Base-by-base conservation (phyloP, 2,329 filamentous ascomycete genomes). In the Exophiala aquamarina region DNA sequence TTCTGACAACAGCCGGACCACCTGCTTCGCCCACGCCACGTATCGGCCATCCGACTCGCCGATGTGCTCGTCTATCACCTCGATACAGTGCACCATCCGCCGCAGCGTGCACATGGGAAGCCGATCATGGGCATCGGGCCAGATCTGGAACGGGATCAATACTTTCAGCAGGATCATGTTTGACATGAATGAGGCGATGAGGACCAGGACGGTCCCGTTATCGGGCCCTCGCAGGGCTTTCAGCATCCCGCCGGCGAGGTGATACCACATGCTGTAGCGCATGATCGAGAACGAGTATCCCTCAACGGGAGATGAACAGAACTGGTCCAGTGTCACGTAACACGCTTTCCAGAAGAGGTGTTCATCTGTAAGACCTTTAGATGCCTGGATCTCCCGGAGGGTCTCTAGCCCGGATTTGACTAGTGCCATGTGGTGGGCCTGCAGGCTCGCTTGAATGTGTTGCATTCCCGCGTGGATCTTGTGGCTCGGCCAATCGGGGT, bases 141-240 rank as follows among this genome's bases (percentile, higher is more conserved):
- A 37, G 4, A 17, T 20, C 6, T 37, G 35, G 7, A 19, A 5
- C 14, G 35, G 35, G 4, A 37, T 13, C 18, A 37, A 21, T 13
- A 21, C 35, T 21, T 37, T 37, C 4, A 37, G 35, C 15, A 19
- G 19, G 4, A 37, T 19, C 35, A 37, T 37, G 35, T 37, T 37
- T 18, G 35, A 9, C 14, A 37, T 19, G 18, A 37, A 37, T 4
- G 19, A 13, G 10, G 35, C 18, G 7, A 21, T 17, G 10, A 37
- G 14, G 8, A 21, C 18, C 10, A 20, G 15, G n/a, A 19, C 35
- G 8, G 35, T 37, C 14, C 11, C 6, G 17, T 37, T 37, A n/a
- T 20, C 18, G 18, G 35, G 35, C 4, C 20, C 35, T 4, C 14
- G 19, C 20, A 37, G 35, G 8, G 14, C 35, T 19, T 37, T n/a